Evolutionary conservation across 2,329 filamentous ascomycete species (phyloP), one percentile per base, ranked within the genome.

Genomic region (Blastomyces gilchristii): DNA sequence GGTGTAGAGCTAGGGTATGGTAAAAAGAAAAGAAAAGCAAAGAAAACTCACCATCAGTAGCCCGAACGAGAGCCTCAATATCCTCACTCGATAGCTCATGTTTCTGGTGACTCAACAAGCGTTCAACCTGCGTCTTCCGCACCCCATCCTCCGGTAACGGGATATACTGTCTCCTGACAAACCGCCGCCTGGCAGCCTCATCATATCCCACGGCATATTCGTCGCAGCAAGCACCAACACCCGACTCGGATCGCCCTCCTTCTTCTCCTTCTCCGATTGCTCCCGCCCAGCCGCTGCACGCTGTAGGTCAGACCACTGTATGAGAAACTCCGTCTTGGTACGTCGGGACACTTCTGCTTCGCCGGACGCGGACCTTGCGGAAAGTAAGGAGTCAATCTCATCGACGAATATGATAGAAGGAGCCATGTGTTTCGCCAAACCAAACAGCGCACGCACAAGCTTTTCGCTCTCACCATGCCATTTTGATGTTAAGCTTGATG

Each of bases 331-430:
- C 0, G 94, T 99, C 77, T 99, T 99, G 72, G 97, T 96, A 62
- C 94, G 85, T 63, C 93, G 83, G 0, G 91, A 96, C 0, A 94
- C 91, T 76, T 99, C 94, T 69, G 97, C 90, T 71, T 97, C 94
- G 0, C 90, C 88, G 2, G 75, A 73, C 1, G 87, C 87, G 0
- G 90, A 90, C 60, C 94, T 83, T 18, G 91, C 86, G 0, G 91
- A 96, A 0, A 99, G 82, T 0, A 99, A 79, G 0, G 92, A 96
- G 74, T 99, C 94, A 66, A 99, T 99, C 73, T 99, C 94, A 71
- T 99, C 94, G 4, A 99, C 91, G 69, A 99, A 99, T 64, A 99
- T 97, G 73, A 99, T 97, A 65, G 89, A 94, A 0, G 94, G 94
- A 0, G 94, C 91, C 54, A 97, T 82, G 45, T 86, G 82, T 73